Evolutionary conservation across 495 filamentous ascomycete genomes (phyloP).

Genomic region (Aspergillus olivimuriae): DNA sequence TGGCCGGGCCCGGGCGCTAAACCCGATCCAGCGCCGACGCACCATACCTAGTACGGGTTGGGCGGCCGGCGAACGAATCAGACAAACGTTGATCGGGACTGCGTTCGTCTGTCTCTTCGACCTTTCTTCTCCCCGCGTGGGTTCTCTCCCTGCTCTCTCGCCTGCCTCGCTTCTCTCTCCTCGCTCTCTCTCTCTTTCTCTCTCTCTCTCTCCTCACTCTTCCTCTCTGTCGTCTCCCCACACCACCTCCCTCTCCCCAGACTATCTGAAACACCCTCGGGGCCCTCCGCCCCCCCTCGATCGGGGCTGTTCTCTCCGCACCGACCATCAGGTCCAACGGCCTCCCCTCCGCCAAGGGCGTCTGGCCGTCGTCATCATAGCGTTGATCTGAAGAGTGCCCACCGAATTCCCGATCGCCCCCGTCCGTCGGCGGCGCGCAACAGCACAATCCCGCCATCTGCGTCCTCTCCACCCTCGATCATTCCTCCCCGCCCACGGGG

Average conservation of each 20-base stretch:
- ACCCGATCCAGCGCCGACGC: too few relatives aligned
- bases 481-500: too few relatives aligned
- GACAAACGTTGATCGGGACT: not conserved
- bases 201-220: not conserved
- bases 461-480: not conserved
- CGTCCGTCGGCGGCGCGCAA: constrained; percentile 6
- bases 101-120: not conserved
- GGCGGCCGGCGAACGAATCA: not conserved
- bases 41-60: not conserved
- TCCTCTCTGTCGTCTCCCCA: not conserved
- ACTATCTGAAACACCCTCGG: not conserved
- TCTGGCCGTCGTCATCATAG: constrained; percentile 5
- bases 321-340: constrained; percentile 1
- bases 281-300: not conserved
- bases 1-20: too few relatives aligned
- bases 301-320: not conserved
- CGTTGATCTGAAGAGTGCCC: constrained; percentile 11
- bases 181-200: not conserved
- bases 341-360: constrained; percentile 4
- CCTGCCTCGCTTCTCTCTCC: not conserved
- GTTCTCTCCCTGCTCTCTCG: not conserved
- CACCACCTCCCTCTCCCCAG: not conserved
- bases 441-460: constrained; percentile 1
- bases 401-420: constrained; percentile 13
- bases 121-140: not conserved